These are phyloP conservation scores for Trichocladium uniseriatum DNA, from an alignment of 495 filamentous ascomycete genomes.

Conservation along the genomic window DNA sequence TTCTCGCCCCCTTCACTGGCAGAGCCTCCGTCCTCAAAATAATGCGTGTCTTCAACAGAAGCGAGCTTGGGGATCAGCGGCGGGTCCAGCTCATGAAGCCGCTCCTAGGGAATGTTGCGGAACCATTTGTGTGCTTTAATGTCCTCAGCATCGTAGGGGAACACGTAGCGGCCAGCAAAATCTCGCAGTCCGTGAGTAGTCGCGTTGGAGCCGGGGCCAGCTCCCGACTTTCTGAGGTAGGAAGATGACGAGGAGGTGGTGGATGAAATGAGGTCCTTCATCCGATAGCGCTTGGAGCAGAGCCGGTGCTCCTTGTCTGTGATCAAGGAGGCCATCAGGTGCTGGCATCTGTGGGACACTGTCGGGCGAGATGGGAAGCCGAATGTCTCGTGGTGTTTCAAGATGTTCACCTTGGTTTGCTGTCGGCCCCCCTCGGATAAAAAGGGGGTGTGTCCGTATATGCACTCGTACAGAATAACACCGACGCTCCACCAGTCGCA, in stretches of 20 bases:
- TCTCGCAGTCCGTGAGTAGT: constrained; percentile 14
- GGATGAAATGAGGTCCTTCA: constrained; percentile 47
- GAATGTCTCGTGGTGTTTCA: constrained; percentile 44
- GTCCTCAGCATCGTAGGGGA: constrained; percentile 65
- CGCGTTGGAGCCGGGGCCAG: neutral
- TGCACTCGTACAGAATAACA: constrained; percentile 85
- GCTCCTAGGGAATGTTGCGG: constrained; percentile 56
- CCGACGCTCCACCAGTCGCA: constrained; percentile 98
- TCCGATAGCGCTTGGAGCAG: constrained; percentile 58
- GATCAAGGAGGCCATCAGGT: constrained; percentile 67
- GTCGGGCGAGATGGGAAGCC: constrained; percentile 55
- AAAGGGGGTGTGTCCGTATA: constrained; percentile 89
- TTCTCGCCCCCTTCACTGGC: constrained; percentile 46
- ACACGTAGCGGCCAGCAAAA: constrained; percentile 52
- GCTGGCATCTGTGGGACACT: constrained; percentile 53
- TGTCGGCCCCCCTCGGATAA: constrained; percentile 63
- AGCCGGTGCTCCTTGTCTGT: constrained; percentile 68
- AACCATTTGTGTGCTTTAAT: constrained; percentile 75
- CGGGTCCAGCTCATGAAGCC: constrained; percentile 55
- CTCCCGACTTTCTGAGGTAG: neutral
- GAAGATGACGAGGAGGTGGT: constrained; percentile 16
- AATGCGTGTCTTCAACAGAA: constrained; percentile 71
- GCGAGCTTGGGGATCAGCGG: constrained; percentile 68
- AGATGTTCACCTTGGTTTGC: constrained; percentile 70
- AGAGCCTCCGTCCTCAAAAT: constrained; percentile 76